phyloP scores from a whole-genome alignment of 1,284 basidiomycete genomes.

The Cryptococcus sp. region DNA sequence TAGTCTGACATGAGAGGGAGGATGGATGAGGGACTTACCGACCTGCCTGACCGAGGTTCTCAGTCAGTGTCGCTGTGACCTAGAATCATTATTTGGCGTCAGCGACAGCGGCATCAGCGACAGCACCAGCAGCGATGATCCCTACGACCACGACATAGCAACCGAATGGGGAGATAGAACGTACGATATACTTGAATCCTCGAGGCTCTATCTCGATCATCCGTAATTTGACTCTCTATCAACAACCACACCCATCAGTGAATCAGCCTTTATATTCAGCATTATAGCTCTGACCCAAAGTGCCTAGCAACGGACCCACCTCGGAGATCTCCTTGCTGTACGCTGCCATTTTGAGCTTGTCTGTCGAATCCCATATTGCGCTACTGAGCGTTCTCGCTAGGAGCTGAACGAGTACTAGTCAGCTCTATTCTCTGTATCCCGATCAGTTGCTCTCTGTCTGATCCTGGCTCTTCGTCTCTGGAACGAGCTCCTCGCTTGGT shows the following conservation, averaged over 20 bases:
- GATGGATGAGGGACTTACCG: conserved; percentile 24
- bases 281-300: no score
- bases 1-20: background rate
- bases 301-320: no score
- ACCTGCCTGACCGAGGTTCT: conserved; percentile 50
- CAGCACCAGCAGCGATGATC: no score
- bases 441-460: no score
- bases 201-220: conserved; percentile 48
- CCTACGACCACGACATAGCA: background rate
- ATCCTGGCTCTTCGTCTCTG: background rate
- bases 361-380: conserved; percentile 36
- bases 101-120: no score
- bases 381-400: conserved; percentile 27
- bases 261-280: no score
- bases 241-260: conserved; percentile 6
- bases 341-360: conserved; percentile 35
- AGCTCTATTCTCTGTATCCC: no score
- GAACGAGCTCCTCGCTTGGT: background rate
- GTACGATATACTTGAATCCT: conserved; percentile 51
- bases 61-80: conserved; percentile 43
- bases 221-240: conserved; percentile 41
- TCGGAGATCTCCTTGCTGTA: conserved; percentile 47
- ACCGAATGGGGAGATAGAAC: conserved; percentile 3
- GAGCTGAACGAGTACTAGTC: conserved; percentile 16
- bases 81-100: conserved; percentile 1